These are phyloP conservation scores for Candida gorgasii DNA, from an alignment of 805 yeast genomes.

Conservation along the genomic window DNA sequence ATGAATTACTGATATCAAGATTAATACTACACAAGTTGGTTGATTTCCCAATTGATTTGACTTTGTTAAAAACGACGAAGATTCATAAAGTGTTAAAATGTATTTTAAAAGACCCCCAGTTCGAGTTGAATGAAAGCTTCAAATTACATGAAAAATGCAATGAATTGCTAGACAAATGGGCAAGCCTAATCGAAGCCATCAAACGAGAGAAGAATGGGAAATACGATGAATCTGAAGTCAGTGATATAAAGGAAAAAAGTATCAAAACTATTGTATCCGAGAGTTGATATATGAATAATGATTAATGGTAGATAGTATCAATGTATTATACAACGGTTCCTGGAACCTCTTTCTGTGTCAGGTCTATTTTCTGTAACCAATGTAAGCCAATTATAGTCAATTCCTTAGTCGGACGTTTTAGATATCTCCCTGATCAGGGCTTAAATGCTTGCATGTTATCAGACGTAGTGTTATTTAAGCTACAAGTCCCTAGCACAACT, in stretches of 20 bases:
- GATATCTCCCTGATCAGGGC: too few species aligned
- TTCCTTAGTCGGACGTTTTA: too few species aligned
- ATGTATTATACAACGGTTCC: conserved; percentile 8
- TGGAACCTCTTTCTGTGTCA: too few species aligned
- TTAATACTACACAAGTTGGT: conserved; percentile 41
- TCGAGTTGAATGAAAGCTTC: conserved; percentile 45
- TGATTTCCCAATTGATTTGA: conserved; percentile 42
- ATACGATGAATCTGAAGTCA: conserved; percentile 27
- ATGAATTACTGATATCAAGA: conserved; percentile 44
- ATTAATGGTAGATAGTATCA: conserved; percentile 5
- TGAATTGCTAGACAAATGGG: conserved; percentile 45
- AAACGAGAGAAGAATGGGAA: conserved; percentile 29
- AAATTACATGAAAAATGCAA: conserved; percentile 47
- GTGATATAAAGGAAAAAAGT: conserved; percentile 18
- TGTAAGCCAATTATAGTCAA: too few species aligned
- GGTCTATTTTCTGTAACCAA: too few species aligned
- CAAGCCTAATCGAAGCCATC: conserved; percentile 32
- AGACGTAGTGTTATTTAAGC: too few species aligned
- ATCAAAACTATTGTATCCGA: conserved; percentile 9
- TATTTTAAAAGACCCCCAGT: conserved; percentile 38
- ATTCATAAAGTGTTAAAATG: conserved; percentile 55
- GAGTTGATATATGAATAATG: conserved; percentile 9
- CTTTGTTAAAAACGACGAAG: conserved; percentile 45
- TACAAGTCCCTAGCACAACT: too few species aligned
- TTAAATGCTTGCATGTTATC: too few species aligned